Conservation (phyloP, 139 green algal species). For the Micractinium sp. region DNA sequence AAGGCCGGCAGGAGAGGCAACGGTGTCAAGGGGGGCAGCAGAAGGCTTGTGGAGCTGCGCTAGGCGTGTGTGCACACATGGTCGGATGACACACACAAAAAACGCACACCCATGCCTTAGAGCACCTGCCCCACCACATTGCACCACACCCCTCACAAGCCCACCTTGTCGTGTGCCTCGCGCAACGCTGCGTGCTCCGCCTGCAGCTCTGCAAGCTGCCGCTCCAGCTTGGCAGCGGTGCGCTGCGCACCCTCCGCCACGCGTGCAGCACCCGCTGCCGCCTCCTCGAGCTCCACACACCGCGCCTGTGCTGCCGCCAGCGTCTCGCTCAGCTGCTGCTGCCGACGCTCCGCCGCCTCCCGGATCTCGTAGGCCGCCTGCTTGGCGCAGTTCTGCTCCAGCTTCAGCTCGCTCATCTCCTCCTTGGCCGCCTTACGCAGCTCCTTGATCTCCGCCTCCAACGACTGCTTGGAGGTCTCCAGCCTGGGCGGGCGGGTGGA, state of each 20-base stretch:
- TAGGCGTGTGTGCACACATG: not conserved
- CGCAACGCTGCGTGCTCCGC: not conserved
- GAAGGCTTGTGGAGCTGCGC: not conserved
- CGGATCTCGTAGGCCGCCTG: slow-evolving; percentile 40
- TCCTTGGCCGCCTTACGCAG: slow-evolving; percentile 55
- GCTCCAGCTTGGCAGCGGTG: slow-evolving; percentile 1
- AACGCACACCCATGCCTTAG: not conserved
- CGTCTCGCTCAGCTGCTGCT: slow-evolving; percentile 42
- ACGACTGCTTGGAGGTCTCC: slow-evolving; percentile 20
- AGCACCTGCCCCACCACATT: not conserved
- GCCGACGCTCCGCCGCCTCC: slow-evolving; percentile 24
- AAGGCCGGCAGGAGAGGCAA: no score
- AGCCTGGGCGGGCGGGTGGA: not conserved
- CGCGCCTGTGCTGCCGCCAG: slow-evolving; percentile 14
- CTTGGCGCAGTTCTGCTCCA: slow-evolving; percentile 62
- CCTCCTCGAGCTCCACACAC: not conserved
- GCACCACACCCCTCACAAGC: not conserved
- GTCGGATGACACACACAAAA: not conserved
- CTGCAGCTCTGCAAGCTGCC: slow-evolving; percentile 12
- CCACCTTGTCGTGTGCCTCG: slow-evolving; percentile 9
- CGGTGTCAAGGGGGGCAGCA: not conserved
- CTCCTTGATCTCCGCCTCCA: slow-evolving; percentile 70
- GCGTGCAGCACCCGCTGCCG: not conserved
- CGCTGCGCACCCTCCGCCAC: not conserved
- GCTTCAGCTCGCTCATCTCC: slow-evolving; percentile 56